Conservation (phyloP, 257 asterid genomes). For the Solanum rostratum region DNA sequence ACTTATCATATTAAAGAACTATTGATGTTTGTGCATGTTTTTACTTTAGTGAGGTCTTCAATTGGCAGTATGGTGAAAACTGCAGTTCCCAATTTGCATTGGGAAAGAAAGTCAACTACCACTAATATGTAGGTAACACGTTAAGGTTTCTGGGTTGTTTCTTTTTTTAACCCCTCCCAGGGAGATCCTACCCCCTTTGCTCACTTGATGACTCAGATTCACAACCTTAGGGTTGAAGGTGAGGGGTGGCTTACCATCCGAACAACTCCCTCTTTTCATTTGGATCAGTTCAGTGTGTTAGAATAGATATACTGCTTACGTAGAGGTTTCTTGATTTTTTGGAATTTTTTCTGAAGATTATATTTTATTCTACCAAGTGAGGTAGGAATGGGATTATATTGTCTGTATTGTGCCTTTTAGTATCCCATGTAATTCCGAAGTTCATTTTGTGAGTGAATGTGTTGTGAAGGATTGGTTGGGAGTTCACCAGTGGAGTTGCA, state of each 20-base stretch:
- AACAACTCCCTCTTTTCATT: too few relatives aligned
- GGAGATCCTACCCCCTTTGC: too few relatives aligned
- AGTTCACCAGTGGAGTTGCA: not conserved
- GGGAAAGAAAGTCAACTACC: not conserved
- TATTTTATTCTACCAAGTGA: not conserved
- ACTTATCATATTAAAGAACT: not conserved
- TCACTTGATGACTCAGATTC: too few relatives aligned
- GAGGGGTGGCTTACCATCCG: too few relatives aligned
- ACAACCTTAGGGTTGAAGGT: too few relatives aligned
- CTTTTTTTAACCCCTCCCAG: too few relatives aligned
- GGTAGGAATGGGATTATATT: not conserved
- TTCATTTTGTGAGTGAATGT: not conserved
- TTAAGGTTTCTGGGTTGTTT: not conserved
- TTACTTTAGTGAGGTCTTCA: not conserved
- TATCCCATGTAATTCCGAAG: not conserved
- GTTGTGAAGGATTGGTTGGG: not conserved
- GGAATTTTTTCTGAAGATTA: not conserved
- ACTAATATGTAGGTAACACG: not conserved
- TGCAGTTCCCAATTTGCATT: not conserved
- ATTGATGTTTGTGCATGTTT: not conserved
- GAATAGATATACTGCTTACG: not conserved
- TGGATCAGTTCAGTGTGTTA: not conserved
- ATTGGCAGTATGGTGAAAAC: not conserved
- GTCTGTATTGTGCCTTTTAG: not conserved
- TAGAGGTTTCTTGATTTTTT: not conserved